Evolutionary conservation across 345 rosid species (phyloP), one percentile per base, ranked within the genome.

Genomic region (Syzygium aromaticum): DNA sequence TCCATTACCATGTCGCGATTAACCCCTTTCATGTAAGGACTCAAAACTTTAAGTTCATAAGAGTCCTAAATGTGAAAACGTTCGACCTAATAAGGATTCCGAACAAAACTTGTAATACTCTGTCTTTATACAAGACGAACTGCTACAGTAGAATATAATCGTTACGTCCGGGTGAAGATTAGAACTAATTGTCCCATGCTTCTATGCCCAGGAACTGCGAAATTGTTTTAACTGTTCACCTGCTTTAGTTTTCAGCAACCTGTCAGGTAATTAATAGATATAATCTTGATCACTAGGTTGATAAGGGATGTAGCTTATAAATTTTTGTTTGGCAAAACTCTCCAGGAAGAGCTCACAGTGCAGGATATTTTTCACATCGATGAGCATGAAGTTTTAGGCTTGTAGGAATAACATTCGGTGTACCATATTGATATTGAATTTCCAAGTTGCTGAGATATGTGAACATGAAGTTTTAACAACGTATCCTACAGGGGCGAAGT

Each of bases 401-500:
- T 67, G 80, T 33, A 64, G 80, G 46, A 67, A 67, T 67, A 67
- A 67, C 25, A 67, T 21, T 25, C 25, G 7, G 46, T 67, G 46
- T 27, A 86, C 49, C 52, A 23, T n/a, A 59, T 84, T 52, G 86
- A 28, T 84, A n/a, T 52, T 52, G 33, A 52, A 27, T 84, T 84
- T 53, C 30, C 61, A 33, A 67, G 46, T 67, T 33, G 80, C 33
- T 40, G 6, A 67, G 80, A 67, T 67, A 67, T 33, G 80, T 67
- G 46, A 67, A 9, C 80, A 33, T 33, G 23, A 33, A 67, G 80
- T 25, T 67, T 67, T 33, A 33, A 33, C 38, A 67, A 40, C 82
- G 38, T 5, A 23, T 78, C 30, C 46, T 91, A 84, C 91, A 94
- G 95, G 97, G 95, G 96, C 86, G 97, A 95, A 91, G 80, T 93